A percentile compares a stretch with the other conserved stretches of the same genome.
These are phyloP conservation scores for Aspergillus diversus DNA, from an alignment of 495 filamentous ascomycete genomes.

Conservation along the genomic window DNA sequence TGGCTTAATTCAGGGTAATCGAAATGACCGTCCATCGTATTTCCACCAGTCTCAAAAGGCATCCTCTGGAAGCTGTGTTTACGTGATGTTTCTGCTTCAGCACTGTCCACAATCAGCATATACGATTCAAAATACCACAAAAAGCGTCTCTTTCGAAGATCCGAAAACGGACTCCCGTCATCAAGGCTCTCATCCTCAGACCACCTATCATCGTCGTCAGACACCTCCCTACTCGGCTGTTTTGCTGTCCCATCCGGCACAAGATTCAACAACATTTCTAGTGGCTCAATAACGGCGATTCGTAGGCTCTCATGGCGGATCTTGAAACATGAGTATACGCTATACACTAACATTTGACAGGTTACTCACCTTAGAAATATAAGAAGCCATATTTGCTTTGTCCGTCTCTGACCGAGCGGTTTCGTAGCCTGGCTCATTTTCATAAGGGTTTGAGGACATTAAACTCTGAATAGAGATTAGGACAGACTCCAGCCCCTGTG, in stretches of 20 bases:
- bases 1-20: conserved; percentile 75
- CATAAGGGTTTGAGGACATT: conserved; percentile 92
- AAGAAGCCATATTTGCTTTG: conserved; percentile 75
- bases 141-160: conserved; percentile 89
- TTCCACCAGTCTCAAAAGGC: conserved; percentile 81
- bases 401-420: conserved; percentile 67
- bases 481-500: conserved; percentile 93
- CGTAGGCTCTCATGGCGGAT: conserved; percentile 91
- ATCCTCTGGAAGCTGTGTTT: conserved; percentile 69
- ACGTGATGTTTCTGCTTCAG: conserved; percentile 53
- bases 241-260: conserved; percentile 51
- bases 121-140: conserved; percentile 96
- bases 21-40: conserved; percentile 87
- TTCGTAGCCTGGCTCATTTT: conserved; percentile 95
- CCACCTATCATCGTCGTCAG: conserved; percentile 48
- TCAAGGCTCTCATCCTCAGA: conserved; percentile 12
- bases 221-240: conserved; percentile 18
- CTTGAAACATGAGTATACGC: conserved; percentile 41
- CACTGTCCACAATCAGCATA: conserved; percentile 63
- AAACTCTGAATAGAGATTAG: conserved; percentile 94
- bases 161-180: conserved; percentile 78
- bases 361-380: conserved; percentile 74
- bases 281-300: conserved; percentile 80
- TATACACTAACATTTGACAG: not conserved
- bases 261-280: conserved; percentile 79